A percentile compares a stretch with the other conserved stretches of the same genome.
These are phyloP conservation scores for Euphorbia schlechtendalii DNA, from an alignment of 441 rosid genomes.

Conservation along the genomic window DNA sequence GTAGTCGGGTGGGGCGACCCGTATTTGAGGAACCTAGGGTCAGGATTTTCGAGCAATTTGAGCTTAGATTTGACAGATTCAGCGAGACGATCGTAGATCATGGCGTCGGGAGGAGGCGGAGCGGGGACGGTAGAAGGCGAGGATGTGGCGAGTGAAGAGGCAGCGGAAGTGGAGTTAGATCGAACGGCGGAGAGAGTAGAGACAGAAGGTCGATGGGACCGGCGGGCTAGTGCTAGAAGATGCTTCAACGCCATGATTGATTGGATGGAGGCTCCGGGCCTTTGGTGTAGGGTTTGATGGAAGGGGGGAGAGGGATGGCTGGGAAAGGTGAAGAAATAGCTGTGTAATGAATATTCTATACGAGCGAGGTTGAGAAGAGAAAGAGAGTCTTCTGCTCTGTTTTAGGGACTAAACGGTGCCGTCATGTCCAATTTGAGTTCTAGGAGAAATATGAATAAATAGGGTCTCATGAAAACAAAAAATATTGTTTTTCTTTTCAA, in stretches of 20 bases:
- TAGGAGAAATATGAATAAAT: too few relatives aligned
- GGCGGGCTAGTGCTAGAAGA: constrained; percentile 49
- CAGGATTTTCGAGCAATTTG: constrained; percentile 61
- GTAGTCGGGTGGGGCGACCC: constrained; percentile 79
- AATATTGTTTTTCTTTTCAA: too few relatives aligned
- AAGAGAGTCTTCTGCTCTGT: background rate
- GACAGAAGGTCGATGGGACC: constrained; percentile 35
- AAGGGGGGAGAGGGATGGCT: background rate
- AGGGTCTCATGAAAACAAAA: too few relatives aligned
- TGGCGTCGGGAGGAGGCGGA: constrained; percentile 46
- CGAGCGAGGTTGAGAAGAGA: background rate
- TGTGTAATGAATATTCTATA: background rate
- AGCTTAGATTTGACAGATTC: constrained; percentile 53
- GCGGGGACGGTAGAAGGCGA: constrained; percentile 31
- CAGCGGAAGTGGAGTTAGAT: constrained; percentile 35
- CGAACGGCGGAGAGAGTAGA: constrained; percentile 41
- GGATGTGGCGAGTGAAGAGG: constrained; percentile 27
- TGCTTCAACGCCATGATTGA: constrained; percentile 54
- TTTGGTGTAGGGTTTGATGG: constrained; percentile 9
- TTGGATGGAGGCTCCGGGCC: constrained; percentile 1
- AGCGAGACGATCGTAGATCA: constrained; percentile 82
- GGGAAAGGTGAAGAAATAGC: background rate
- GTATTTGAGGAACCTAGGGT: constrained; percentile 77
- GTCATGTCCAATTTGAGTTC: too few relatives aligned
- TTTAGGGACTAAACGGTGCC: background rate